These are phyloP conservation scores for Monilinia laxa DNA, from an alignment of 2,329 filamentous ascomycete genomes.

Conservation along the genomic window DNA sequence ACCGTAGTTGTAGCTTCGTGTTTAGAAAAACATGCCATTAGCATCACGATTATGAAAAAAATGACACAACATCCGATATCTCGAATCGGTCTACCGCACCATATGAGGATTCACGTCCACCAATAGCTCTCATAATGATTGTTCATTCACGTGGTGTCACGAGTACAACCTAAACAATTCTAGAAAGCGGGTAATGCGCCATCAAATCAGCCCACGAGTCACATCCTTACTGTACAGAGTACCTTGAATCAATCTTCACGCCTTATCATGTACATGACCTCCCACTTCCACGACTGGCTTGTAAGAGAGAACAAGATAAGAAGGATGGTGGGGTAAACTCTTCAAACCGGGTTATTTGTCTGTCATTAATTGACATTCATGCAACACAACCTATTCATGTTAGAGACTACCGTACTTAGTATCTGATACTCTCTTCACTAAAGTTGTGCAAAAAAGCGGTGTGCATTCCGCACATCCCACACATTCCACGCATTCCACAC, in stretches of 20 bases:
- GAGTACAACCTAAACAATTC: background rate
- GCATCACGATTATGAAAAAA: background rate
- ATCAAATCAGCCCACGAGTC: background rate
- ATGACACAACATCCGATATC: background rate
- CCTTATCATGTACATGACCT: background rate
- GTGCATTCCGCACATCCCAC: background rate
- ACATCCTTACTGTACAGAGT: background rate
- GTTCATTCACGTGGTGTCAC: background rate
- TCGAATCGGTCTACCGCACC: background rate
- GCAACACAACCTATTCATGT: background rate
- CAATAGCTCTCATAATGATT: background rate
- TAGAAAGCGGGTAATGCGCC: background rate
- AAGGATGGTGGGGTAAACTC: background rate
- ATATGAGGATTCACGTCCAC: background rate
- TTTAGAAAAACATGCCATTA: background rate
- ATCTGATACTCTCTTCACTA: background rate
- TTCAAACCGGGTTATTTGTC: background rate
- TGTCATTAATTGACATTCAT: slow-evolving; percentile 2
- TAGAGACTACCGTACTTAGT: background rate
- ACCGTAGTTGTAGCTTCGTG: background rate
- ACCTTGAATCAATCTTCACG: background rate
- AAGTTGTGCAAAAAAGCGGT: slow-evolving; percentile 20
- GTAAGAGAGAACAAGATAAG: background rate
- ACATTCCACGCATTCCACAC: background rate
- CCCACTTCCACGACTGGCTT: background rate